Base-by-base conservation (phyloP, 208 protist genomes). In the Leishmania tarentolae region DNA sequence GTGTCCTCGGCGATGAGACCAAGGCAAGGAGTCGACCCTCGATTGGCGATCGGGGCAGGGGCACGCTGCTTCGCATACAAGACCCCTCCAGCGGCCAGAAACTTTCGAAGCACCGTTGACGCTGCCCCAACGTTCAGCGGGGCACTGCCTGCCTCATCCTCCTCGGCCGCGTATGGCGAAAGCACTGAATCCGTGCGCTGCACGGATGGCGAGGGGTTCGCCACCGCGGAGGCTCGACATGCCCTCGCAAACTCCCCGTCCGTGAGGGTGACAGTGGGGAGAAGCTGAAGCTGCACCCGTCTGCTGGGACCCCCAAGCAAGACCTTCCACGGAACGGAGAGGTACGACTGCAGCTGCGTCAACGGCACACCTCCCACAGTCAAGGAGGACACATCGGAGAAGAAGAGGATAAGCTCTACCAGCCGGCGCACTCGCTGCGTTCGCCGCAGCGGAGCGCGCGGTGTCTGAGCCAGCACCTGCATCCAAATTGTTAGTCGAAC, bases 391-490 rank as follows among this genome's bases (percentile, higher is more conserved):
- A 76, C 80, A n/a, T 91, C 89, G 2, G 88, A 85, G 73, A 94
- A 90, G 63, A 96, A 91, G 40, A 91, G 84, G 46, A 95, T 75
- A 11, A 90, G 83, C 15, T 88, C 79, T 13, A 94, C 47, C 59
- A 96, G 88, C 42, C 79, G 86, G 24, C 69, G 76, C 21, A 90
- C 86, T 28, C 87, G 79, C 21, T 78, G 28, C 40, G 93, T 61
- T 13, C 86, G 88, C 28, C 78, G 77, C 40, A 90, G 81, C 40
- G 90, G 87, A 6, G 73, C 28, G 40, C 82, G 74, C 0, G 87
- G 76, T 21, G 82, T 76, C 65, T 76, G 52, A 0, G 73, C 80
- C 21, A 94, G 53, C 21, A 90, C 63, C 37, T 91, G 82, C 76
- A 90, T 90, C 69, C 92, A 79, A 24, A 83, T 57, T 1, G 83